Base-by-base conservation (phyloP, 2,329 filamentous ascomycete species). In the Aureobasidium pullulans region DNA sequence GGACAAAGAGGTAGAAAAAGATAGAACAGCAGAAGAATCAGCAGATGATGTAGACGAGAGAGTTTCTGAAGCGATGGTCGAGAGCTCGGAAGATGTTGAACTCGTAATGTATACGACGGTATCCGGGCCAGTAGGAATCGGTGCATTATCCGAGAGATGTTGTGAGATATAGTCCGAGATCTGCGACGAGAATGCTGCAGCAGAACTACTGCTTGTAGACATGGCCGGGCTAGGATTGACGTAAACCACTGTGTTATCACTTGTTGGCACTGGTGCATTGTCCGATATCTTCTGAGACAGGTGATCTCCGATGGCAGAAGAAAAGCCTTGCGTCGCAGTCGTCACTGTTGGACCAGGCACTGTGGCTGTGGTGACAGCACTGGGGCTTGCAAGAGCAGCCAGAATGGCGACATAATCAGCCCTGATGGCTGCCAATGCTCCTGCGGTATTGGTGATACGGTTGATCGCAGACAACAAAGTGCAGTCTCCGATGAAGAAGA, bases 351-450 rank as follows among this genome's bases (percentile, higher is more conserved):
- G 57, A 2, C 11, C 32, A 19, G 42, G 28, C 4, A 15, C 32
- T 40, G 46, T 40, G 9, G 40, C 57, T n/a, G 49, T n/a, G 6
- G 57, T 32, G 13, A 29, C 29, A 32, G 40, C 40, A 9, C 32
- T 53, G 2, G 34, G 40, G 15, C 31, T 50, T 31, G 47, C 57
- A 16, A 54, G 40, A 31, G 40, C 40, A 13, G 47, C 46, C 19
- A 60, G 6, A 5, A 58, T 19, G 8, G 36, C 46, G 11, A 54
- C 29, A 39, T 61, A 57, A 4, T 48, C 47, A 10, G 36, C 44
- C 13, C 47, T 57, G 37, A 61, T 52, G 9, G 60, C 60, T 13
- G 60, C 44, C 11, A 57, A 37, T 19, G 60, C 60, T 34, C 53
- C 60, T 31, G 10, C 9, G 10, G 40, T 48, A 15, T 52, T 52